phyloP scores from a whole-genome alignment of 169 alveolate species.

The Cryptosporidium sp. region DNA sequence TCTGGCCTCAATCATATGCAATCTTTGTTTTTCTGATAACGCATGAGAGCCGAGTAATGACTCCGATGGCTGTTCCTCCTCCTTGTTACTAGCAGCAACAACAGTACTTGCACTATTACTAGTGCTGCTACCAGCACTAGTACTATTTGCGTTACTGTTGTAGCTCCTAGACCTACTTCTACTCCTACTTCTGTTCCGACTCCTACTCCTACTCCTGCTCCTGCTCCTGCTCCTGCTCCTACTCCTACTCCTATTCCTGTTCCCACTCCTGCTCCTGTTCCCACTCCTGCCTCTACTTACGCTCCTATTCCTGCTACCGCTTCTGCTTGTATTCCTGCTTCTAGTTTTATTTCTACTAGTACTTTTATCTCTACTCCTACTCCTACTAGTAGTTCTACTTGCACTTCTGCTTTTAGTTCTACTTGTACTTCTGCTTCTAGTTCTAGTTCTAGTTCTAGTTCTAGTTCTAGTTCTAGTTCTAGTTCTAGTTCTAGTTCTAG shows the following conservation, averaged over 20 bases:
- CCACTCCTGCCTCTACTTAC: neutral
- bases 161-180: constrained; percentile 1
- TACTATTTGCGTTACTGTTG: neutral
- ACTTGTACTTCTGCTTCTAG: neutral
- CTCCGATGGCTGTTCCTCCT: neutral
- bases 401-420: neutral
- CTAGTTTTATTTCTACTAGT: neutral
- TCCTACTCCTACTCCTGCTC: neutral
- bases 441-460: neutral
- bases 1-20: neutral
- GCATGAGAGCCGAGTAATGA: neutral
- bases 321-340: neutral
- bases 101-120: no score
- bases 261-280: neutral
- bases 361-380: neutral
- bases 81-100: neutral
- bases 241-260: neutral
- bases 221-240: neutral
- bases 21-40: neutral
- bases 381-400: neutral
- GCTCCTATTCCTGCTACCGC: constrained; percentile 11
- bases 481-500: neutral
- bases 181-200: neutral
- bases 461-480: neutral
- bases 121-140: neutral